Percentiles rank a stretch among this genome's conserved stretches.
Conservation (phyloP, 169 alveolate genomes). For the Plasmodium relictum region DNA sequence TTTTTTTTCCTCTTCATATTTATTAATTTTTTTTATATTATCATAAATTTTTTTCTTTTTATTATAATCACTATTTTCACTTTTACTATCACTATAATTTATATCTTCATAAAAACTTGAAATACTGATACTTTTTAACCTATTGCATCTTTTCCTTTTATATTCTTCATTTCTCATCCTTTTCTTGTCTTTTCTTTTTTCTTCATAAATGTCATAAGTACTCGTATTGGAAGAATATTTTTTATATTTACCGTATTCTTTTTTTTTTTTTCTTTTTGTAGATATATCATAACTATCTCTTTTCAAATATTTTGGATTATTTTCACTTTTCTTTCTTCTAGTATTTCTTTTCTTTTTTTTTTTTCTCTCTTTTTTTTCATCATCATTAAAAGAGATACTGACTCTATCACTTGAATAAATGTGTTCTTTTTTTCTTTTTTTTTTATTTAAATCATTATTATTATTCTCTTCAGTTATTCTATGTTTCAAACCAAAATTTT, state of each 20-base stretch:
- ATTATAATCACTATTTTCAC: not conserved
- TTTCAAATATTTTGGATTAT: not conserved
- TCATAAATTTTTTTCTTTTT: not conserved
- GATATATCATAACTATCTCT: not conserved
- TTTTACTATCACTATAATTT: not conserved
- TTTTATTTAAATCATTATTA: not conserved
- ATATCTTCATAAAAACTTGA: slow-evolving; percentile 36
- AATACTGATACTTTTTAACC: slow-evolving; percentile 10
- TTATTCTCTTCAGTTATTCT: not conserved
- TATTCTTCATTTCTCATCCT: not conserved
- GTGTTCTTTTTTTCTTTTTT: slow-evolving; percentile 5
- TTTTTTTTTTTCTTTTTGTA: slow-evolving; percentile 6
- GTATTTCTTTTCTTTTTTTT: not conserved
- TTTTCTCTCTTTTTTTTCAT: not conserved
- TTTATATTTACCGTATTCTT: not conserved
- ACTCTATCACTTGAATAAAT: not conserved
- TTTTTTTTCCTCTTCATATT: slow-evolving; percentile 4
- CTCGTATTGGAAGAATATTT: not conserved
- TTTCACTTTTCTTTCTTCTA: slow-evolving; percentile 7
- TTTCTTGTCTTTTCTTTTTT: slow-evolving; percentile 9
- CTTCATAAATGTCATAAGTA: not conserved
- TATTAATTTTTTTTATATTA: not conserved
- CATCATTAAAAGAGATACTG: slow-evolving; percentile 13
- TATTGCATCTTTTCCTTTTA: slow-evolving; percentile 4
- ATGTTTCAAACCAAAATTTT: not conserved